Evolutionary conservation across 768 basidiomycete genomes (phyloP).

Genomic region (Lyophyllum atratum): DNA sequence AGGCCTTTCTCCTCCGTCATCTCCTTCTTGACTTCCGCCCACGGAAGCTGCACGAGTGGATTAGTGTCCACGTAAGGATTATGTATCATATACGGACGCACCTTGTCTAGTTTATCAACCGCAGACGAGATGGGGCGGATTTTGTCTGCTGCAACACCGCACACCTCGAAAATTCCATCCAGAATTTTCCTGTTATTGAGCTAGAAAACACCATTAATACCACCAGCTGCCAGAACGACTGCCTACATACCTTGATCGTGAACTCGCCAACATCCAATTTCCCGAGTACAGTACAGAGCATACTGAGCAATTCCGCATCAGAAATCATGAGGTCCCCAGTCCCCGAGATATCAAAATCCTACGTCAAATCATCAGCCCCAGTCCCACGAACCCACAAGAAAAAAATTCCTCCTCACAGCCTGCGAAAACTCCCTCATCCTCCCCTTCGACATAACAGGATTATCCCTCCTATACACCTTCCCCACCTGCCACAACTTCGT

Average conservation of each 20-base stretch:
- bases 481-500: slow-evolving; percentile 96
- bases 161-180: slow-evolving; percentile 96
- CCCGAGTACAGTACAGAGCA: slow-evolving; percentile 79
- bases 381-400: neutral
- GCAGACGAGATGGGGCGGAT: slow-evolving; percentile 93
- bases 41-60: slow-evolving; percentile 59
- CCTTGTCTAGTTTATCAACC: slow-evolving; percentile 98
- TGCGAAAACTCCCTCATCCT: slow-evolving; percentile 99
- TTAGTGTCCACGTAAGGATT: neutral
- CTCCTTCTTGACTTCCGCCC: slow-evolving; percentile 91
- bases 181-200: slow-evolving; percentile 96
- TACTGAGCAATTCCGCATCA: slow-evolving; percentile 86
- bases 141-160: slow-evolving; percentile 89
- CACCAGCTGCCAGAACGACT: neutral
- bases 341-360: slow-evolving; percentile 97
- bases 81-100: slow-evolving; percentile 24
- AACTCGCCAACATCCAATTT: slow-evolving; percentile 92
- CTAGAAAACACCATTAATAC: slow-evolving; percentile 36
- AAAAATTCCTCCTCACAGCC: slow-evolving; percentile 55
- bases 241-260: slow-evolving; percentile 73
- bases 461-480: slow-evolving; percentile 97
- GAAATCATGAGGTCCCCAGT: slow-evolving; percentile 96
- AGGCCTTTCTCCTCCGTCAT: slow-evolving; percentile 97
- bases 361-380: neutral
- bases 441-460: slow-evolving; percentile 96